Evolutionary conservation across 2,329 filamentous ascomycete species (phyloP).

Genomic region (Juglanconis oblonga): DNA sequence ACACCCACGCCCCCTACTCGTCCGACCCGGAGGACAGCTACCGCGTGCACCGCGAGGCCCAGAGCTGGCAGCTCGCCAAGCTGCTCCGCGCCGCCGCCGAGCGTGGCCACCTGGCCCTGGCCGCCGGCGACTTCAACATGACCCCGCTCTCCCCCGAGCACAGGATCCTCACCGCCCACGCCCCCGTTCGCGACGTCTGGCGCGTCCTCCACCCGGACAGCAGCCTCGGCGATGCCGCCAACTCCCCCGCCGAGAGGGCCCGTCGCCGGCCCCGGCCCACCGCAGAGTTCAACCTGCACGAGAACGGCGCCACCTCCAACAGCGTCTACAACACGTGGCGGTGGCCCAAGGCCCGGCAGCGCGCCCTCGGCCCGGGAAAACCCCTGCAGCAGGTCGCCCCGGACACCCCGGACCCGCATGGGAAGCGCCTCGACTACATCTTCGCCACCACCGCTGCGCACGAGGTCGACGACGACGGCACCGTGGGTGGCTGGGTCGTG

Average conservation of each 20-base stretch:
- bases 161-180: conserved; percentile 74
- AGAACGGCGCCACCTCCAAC: conserved; percentile 87
- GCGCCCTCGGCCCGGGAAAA: conserved; percentile 62
- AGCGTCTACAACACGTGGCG: conserved; percentile 89
- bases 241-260: conserved; percentile 65
- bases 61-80: conserved; percentile 94
- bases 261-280: conserved; percentile 67
- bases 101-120: conserved; percentile 78
- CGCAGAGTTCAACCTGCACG: conserved; percentile 71
- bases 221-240: conserved; percentile 70
- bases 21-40: conserved; percentile 73
- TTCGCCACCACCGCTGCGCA: conserved; percentile 62
- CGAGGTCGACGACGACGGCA: conserved; percentile 26
- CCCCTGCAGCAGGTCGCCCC: conserved; percentile 61
- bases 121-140: conserved; percentile 95
- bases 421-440: conserved; percentile 93
- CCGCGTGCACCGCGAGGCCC: conserved; percentile 82
- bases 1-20: conserved; percentile 87
- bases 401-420: conserved; percentile 65
- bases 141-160: conserved; percentile 83
- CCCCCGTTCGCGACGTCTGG: conserved; percentile 81
- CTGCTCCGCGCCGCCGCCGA: conserved; percentile 79
- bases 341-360: conserved; percentile 72
- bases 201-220: conserved; percentile 78
- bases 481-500: conserved; percentile 62